Evolutionary conservation across 805 yeast species (phyloP).

Genomic region (Lipomyces lipofer): DNA sequence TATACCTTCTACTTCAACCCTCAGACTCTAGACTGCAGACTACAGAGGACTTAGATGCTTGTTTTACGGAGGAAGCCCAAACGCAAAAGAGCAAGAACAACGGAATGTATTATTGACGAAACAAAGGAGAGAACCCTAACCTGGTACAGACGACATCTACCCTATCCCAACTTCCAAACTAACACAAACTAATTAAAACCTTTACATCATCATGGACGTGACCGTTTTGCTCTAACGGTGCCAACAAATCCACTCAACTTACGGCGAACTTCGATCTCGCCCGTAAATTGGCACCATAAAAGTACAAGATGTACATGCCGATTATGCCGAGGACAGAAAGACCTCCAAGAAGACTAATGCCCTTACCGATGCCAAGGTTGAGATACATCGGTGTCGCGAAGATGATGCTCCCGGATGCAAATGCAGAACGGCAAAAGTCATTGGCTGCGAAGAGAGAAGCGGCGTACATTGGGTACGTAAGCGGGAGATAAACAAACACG

Average conservation of each 20-base stretch:
- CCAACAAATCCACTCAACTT: neutral
- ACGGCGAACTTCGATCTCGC: conserved; percentile 6
- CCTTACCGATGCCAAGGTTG: conserved; percentile 52
- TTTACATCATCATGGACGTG: no score
- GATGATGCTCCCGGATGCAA: conserved; percentile 63
- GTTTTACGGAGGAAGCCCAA: no score
- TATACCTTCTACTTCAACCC: no score
- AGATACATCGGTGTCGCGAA: conserved; percentile 62
- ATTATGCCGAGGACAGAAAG: conserved; percentile 43
- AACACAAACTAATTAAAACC: no score
- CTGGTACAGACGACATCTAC: no score
- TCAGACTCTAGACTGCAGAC: no score
- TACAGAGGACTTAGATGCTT: no score
- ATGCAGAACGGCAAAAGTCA: conserved; percentile 50
- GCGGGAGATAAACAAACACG: conserved; percentile 51
- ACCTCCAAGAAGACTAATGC: conserved; percentile 42
- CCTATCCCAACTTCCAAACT: no score
- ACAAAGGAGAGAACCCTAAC: no score
- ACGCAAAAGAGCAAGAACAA: no score
- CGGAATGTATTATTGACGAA: no score
- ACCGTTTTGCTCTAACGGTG: no score
- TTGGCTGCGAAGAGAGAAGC: conserved; percentile 64
- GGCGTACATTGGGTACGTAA: conserved; percentile 50
- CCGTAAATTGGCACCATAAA: neutral
- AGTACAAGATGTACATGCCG: neutral